Evolutionary conservation across 2,329 filamentous ascomycete species (phyloP).

Genomic region (Orbilia javanica): DNA sequence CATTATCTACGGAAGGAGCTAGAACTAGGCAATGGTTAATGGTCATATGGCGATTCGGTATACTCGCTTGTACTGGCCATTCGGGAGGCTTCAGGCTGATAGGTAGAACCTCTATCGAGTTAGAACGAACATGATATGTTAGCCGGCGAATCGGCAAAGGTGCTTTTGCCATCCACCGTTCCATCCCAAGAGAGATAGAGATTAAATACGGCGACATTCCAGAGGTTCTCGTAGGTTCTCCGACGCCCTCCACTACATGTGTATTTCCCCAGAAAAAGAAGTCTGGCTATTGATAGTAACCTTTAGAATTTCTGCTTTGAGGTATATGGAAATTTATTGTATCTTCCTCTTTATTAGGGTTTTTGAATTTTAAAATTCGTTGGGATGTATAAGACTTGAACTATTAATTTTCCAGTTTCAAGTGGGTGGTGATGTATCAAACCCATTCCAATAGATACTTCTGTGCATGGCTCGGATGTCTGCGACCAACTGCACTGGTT

Average conservation of each 20-base stretch:
- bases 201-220: not conserved
- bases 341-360: too few species aligned
- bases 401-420: too few species aligned
- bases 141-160: not conserved
- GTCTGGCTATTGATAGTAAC: not conserved
- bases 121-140: constrained; percentile 10
- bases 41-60: constrained; percentile 20
- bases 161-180: constrained; percentile 33
- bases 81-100: constrained; percentile 20
- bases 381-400: too few species aligned
- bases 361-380: not conserved
- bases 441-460: too few species aligned
- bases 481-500: not conserved
- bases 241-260: not conserved
- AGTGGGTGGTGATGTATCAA: not conserved
- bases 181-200: constrained; percentile 12
- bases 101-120: constrained; percentile 29
- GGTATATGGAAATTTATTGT: too few species aligned
- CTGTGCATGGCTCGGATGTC: constrained; percentile 12
- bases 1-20: constrained; percentile 32
- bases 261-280: not conserved
- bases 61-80: constrained; percentile 46
- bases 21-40: constrained; percentile 35
- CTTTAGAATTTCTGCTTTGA: not conserved
- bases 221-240: not conserved